phyloP scores from a whole-genome alignment of 345 rosid genomes.

The Populus euphratica region DNA sequence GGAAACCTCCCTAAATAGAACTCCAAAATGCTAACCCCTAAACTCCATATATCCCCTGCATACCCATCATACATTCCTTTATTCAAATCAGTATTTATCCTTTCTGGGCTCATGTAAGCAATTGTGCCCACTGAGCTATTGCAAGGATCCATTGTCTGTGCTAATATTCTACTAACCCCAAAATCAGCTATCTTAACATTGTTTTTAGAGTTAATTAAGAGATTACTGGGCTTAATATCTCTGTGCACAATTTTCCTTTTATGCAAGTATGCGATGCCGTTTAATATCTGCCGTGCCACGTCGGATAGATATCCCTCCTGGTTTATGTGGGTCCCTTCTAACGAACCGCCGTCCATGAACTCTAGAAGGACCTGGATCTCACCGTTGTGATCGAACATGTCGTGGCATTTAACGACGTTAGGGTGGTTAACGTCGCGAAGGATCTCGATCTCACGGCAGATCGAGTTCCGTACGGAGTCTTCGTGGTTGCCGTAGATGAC shows the following conservation, averaged over 20 bases:
- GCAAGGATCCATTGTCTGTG: slow-evolving; percentile 93
- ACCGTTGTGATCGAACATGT: slow-evolving; percentile 78
- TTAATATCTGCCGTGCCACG: slow-evolving; percentile 68
- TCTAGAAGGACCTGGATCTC: slow-evolving; percentile 91
- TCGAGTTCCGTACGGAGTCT: slow-evolving; percentile 75
- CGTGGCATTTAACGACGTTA: slow-evolving; percentile 85
- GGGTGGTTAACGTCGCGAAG: slow-evolving; percentile 75
- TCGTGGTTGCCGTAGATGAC: slow-evolving; percentile 87
- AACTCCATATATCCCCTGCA: slow-evolving; percentile 91
- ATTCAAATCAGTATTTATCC: slow-evolving; percentile 91
- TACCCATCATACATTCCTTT: slow-evolving; percentile 73
- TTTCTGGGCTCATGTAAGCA: slow-evolving; percentile 96
- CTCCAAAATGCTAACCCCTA: slow-evolving; percentile 85
- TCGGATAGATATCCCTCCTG: slow-evolving; percentile 48
- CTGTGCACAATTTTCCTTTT: slow-evolving; percentile 77
- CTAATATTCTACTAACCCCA: slow-evolving; percentile 76
- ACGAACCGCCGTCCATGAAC: slow-evolving; percentile 83
- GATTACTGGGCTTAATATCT: slow-evolving; percentile 87
- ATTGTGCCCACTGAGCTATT: slow-evolving; percentile 90
- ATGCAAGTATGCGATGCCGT: slow-evolving; percentile 79
- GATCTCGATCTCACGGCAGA: slow-evolving; percentile 91
- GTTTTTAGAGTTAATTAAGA: slow-evolving; percentile 55
- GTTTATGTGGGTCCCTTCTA: slow-evolving; percentile 62
- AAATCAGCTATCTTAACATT: slow-evolving; percentile 91
- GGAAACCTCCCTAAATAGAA: slow-evolving; percentile 85